Evolutionary conservation across 2,329 filamentous ascomycete genomes (phyloP).

Genomic region (Fusarium irregulare): DNA sequence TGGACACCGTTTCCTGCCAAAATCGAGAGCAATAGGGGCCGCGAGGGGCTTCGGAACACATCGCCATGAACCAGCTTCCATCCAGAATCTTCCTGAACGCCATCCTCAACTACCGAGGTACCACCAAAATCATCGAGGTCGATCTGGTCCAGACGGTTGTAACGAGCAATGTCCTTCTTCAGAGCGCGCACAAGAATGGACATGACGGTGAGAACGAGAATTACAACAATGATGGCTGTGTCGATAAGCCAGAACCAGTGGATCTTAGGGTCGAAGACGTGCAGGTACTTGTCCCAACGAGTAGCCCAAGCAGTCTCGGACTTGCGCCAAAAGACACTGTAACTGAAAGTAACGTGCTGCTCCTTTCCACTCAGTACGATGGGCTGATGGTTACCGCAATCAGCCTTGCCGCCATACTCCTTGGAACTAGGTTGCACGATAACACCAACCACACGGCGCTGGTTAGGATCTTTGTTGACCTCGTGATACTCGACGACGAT

Average conservation of each 20-base stretch:
- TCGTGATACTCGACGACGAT: slow-evolving; percentile 93
- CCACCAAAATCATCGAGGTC: slow-evolving; percentile 89
- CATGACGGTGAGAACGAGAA: slow-evolving; percentile 89
- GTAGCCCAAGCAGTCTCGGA: slow-evolving; percentile 93
- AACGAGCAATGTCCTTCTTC: slow-evolving; percentile 94
- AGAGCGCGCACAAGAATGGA: slow-evolving; percentile 91
- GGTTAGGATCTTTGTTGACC: slow-evolving; percentile 71
- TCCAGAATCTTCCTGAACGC: slow-evolving; percentile 95
- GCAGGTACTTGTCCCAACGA: slow-evolving; percentile 98
- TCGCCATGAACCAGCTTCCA: slow-evolving; percentile 99
- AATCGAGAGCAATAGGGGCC: slow-evolving; percentile 85
- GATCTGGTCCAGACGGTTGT: slow-evolving; percentile 93
- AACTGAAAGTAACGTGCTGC: slow-evolving; percentile 82
- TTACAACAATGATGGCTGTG: slow-evolving; percentile 92
- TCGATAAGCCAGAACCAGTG: slow-evolving; percentile 99
- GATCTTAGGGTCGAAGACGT: slow-evolving; percentile 97
- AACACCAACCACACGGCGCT: slow-evolving; percentile 91
- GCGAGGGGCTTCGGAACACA: slow-evolving; percentile 89
- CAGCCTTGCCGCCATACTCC: slow-evolving; percentile 66
- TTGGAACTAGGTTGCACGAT: slow-evolving; percentile 84
- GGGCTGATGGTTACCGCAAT: slow-evolving; percentile 71
- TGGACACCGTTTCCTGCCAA: slow-evolving; percentile 94
- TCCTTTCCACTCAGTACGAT: slow-evolving; percentile 73
- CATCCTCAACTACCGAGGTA: slow-evolving; percentile 83
- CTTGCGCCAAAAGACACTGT: slow-evolving; percentile 89